Evolutionary conservation across 345 rosid genomes (phyloP), one percentile per base, ranked within the genome.

Genomic region (Eutrema yunnanense): DNA sequence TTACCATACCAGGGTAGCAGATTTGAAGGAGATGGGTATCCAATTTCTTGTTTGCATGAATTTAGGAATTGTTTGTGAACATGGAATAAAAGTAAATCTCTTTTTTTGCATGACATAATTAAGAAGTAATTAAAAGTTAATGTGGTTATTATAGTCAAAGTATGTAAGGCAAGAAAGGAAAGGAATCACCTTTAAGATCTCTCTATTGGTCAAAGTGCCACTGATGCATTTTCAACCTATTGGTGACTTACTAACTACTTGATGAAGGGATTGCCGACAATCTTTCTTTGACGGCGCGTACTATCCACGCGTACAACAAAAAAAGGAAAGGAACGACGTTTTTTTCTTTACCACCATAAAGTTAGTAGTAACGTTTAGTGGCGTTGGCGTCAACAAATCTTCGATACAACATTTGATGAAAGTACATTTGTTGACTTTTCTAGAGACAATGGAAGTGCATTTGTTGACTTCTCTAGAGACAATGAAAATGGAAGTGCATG

Each of bases 251-350:
- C 22, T 19, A 19, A 2, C 1, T 71, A 6, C 5, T 32, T 32
- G 34, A 32, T 16, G 12, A 49, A 19, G 75, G 69, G 38, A 4
- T 52, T 62, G 58, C 75, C 75, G 75, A 62, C 75, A 71, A 16
- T 30, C 10, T 14, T 71, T 60, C 74, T 12, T 50, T 9, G 47
- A 36, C 27, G 37, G 48, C 27, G 70, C 71, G 10, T 66, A 66
- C n/a, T 3, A 5, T 38, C 29, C 71, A 51, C 49, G 37, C 71
- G 13, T 26, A 47, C 10, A 9, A 26, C 9, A 49, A 52, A 0
- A 19, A 19, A 1, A 19, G 22, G 22, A 19, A 19, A 44, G 10
- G 46, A 46, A 44, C 44, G 50, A 34, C 6, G 1, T 19, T 16
- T 69, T 44, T 13, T 9, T 26, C 10, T 9, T 68, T 19, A 19